phyloP scores from a whole-genome alignment of 345 rosid genomes.

The Xanthoceras sorbifolium region DNA sequence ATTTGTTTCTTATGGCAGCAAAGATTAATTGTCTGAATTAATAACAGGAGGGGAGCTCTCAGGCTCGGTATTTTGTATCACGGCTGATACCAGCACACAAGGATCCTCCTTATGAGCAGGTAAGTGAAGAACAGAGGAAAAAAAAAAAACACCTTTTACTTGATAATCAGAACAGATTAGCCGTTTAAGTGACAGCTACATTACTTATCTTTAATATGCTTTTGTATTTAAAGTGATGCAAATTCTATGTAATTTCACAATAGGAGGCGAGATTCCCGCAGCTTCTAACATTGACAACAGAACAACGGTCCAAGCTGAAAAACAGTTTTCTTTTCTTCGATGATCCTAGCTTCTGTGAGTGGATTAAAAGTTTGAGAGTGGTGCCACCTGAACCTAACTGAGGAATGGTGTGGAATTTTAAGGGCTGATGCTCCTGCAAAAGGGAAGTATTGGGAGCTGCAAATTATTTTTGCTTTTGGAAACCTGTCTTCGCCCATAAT shows the following conservation, averaged over 20 bases:
- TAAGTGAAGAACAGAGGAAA: conserved; percentile 17
- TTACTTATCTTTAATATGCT: background rate
- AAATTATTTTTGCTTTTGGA: background rate
- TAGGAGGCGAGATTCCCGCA: conserved; percentile 97
- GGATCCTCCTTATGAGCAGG: conserved; percentile 99
- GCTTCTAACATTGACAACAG: conserved; percentile 62
- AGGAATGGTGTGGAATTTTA: background rate
- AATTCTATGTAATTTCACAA: conserved; percentile 16
- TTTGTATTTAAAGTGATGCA: background rate
- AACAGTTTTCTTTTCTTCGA: conserved; percentile 85
- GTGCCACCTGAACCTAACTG: conserved; percentile 75
- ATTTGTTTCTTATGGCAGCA: background rate
- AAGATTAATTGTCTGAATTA: conserved; percentile 15
- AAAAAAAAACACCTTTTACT: background rate
- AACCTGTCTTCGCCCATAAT: background rate
- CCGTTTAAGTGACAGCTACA: background rate
- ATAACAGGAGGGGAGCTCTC: conserved; percentile 93
- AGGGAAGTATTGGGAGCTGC: background rate
- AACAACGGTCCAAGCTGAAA: conserved; percentile 71
- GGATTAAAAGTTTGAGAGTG: conserved; percentile 82
- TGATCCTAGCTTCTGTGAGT: conserved; percentile 90
- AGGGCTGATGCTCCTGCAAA: background rate
- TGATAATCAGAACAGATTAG: background rate
- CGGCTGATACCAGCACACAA: conserved; percentile 96
- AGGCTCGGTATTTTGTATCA: conserved; percentile 88